These are phyloP conservation scores for Capsella bursapastoris DNA, from an alignment of 345 rosid species.

Conservation along the genomic window DNA sequence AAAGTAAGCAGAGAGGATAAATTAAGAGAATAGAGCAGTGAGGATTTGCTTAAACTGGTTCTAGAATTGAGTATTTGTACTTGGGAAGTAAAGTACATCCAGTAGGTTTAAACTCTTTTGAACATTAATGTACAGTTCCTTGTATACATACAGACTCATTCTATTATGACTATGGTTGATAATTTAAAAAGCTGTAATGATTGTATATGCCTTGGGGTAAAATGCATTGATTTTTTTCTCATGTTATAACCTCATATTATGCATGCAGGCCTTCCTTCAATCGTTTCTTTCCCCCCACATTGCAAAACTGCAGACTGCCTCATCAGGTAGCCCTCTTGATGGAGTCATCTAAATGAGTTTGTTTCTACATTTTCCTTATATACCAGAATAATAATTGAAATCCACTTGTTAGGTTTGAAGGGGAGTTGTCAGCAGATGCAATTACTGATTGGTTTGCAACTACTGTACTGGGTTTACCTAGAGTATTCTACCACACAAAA, in stretches of 20 bases:
- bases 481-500: conserved; percentile 80
- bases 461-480: conserved; percentile 69
- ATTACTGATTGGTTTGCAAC: conserved; percentile 89
- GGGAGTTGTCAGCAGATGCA: conserved; percentile 73
- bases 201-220: conserved; percentile 18
- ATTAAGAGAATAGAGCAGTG: neutral
- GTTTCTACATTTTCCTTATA: conserved; percentile 14
- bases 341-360: conserved; percentile 17
- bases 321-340: conserved; percentile 55
- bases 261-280: conserved; percentile 77
- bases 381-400: neutral
- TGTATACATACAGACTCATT: conserved; percentile 1
- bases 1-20: conserved; percentile 3
- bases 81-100: conserved; percentile 17
- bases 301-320: conserved; percentile 75
- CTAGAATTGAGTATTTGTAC: neutral
- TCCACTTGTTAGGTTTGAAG: conserved; percentile 64
- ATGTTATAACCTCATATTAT: conserved; percentile 41
- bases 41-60: conserved; percentile 16
- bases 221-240: conserved; percentile 11
- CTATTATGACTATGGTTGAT: conserved; percentile 11
- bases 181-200: neutral
- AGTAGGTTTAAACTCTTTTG: conserved; percentile 3
- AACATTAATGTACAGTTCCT: conserved; percentile 3
- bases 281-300: conserved; percentile 71